Percentiles rank a stretch among this genome's conserved stretches.
Evolutionary conservation across 345 rosid genomes (phyloP).

Genomic region (Citrus hindsii): DNA sequence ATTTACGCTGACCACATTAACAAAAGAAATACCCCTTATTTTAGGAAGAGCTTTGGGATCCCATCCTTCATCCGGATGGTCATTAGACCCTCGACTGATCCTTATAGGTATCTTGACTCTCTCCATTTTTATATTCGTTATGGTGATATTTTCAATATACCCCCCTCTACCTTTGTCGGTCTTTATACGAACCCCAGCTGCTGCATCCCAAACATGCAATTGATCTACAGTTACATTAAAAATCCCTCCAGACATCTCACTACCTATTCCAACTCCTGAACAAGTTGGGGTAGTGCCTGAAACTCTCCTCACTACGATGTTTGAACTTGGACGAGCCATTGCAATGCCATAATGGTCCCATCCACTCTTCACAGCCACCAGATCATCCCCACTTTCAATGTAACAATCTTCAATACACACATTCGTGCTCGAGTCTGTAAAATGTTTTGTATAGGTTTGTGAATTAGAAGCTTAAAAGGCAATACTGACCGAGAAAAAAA

Average conservation of each 20-base stretch:
- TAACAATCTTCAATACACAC: constrained; percentile 94
- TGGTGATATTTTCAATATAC: constrained; percentile 61
- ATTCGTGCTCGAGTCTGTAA: constrained; percentile 80
- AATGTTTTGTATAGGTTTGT: background rate
- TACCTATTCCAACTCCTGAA: constrained; percentile 94
- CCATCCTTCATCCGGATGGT: constrained; percentile 88
- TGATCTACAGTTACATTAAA: constrained; percentile 63
- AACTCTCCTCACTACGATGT: constrained; percentile 64
- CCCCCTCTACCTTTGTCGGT: constrained; percentile 95
- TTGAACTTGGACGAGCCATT: constrained; percentile 85
- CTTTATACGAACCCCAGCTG: constrained; percentile 87
- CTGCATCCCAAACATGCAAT: constrained; percentile 83
- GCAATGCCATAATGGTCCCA: constrained; percentile 94
- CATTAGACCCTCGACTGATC: constrained; percentile 86
- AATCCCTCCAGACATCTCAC: constrained; percentile 98
- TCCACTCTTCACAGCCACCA: constrained; percentile 92
- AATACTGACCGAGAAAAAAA: background rate
- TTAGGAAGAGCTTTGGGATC: constrained; percentile 74
- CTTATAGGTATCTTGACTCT: constrained; percentile 83
- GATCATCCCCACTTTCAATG: constrained; percentile 95
- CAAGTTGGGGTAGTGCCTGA: constrained; percentile 95
- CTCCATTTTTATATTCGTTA: constrained; percentile 63
- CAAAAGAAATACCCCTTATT: constrained; percentile 63
- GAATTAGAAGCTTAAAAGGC: background rate
- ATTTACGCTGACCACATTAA: constrained; percentile 60